phyloP scores from a whole-genome alignment of 305 asterid genomes.

The Nicotiana rustica region DNA sequence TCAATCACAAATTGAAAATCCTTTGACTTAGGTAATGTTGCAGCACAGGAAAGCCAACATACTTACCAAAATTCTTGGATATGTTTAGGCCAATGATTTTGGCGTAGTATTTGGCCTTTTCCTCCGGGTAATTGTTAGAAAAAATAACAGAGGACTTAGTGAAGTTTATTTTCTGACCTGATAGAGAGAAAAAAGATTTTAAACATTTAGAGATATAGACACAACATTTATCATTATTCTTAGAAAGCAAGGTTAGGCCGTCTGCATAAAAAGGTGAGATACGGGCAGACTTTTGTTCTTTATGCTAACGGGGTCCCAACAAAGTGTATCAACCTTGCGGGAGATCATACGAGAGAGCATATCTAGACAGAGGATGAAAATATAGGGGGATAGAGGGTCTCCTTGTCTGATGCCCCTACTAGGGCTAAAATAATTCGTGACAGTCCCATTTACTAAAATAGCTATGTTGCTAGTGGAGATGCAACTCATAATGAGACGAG shows the following conservation, averaged over 20 bases:
- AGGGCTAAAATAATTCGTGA: background rate
- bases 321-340: too few species aligned
- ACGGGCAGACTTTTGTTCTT: too few species aligned
- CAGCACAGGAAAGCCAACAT: background rate
- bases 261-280: too few species aligned
- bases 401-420: background rate
- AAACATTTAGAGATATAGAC: too few species aligned
- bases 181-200: too few species aligned
- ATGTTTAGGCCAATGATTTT: background rate
- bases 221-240: too few species aligned
- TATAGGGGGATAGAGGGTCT: background rate
- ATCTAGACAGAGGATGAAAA: too few species aligned
- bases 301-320: too few species aligned
- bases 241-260: too few species aligned
- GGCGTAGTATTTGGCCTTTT: background rate
- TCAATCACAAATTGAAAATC: background rate
- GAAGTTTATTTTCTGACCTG: background rate
- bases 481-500: background rate
- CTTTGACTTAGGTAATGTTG: background rate
- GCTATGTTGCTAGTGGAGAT: background rate
- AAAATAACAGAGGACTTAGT: background rate
- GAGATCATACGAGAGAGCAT: too few species aligned
- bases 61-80: background rate
- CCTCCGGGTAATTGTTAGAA: background rate
- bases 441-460: background rate